Percentiles rank a stretch among this genome's conserved stretches.
phyloP scores from a whole-genome alignment of 192 early-diverging fungal species.

The Ambispora gerdemannii region DNA sequence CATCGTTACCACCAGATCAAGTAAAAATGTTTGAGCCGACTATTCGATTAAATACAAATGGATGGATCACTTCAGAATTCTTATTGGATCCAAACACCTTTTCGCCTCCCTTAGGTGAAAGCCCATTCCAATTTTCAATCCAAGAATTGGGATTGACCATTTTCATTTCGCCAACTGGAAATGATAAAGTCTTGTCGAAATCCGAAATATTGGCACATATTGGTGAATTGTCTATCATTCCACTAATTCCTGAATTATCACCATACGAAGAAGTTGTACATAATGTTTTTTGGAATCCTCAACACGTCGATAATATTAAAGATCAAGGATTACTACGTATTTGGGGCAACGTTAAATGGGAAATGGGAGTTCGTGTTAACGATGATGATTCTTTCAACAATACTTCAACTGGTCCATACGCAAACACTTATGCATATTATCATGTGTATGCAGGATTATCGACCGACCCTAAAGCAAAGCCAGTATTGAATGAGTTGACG shows the following conservation, averaged over 20 bases:
- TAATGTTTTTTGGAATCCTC: neutral
- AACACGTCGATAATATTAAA: neutral
- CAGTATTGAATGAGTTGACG: neutral
- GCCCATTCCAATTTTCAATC: neutral
- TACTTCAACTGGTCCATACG: neutral
- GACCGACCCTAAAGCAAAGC: neutral
- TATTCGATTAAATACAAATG: neutral
- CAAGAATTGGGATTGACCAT: conserved; percentile 10
- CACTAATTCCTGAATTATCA: neutral
- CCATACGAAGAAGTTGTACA: neutral
- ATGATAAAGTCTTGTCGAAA: neutral
- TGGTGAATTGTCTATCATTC: conserved; percentile 12
- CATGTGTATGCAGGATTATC: neutral
- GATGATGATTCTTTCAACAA: neutral
- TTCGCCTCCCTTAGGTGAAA: neutral
- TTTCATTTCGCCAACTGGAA: neutral
- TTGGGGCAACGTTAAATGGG: conserved; percentile 1
- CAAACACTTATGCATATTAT: conserved; percentile 10
- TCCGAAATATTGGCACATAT: neutral
- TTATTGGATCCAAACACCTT: neutral
- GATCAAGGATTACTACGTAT: conserved; percentile 7
- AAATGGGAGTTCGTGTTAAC: conserved; percentile 4
- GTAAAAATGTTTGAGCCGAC: neutral
- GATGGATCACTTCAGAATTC: conserved; percentile 1
- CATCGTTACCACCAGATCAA: neutral